Conservation (phyloP, 257 asterid genomes). For the Fraxinus anomala region DNA sequence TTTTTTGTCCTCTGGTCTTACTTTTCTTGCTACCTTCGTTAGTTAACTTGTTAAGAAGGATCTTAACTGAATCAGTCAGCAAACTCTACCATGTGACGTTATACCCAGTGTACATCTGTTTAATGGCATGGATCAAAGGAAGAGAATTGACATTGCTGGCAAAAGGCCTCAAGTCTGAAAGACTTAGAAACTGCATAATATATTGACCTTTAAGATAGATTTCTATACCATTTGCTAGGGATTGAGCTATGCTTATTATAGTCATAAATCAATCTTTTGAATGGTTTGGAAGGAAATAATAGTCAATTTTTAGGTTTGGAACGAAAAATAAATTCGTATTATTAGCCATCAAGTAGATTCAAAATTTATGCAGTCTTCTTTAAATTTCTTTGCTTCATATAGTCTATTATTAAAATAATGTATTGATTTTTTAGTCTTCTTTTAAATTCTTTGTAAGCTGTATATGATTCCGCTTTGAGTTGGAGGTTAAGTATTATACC, state of each 20-base stretch:
- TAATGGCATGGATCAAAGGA: neutral
- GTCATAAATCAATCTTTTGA: neutral
- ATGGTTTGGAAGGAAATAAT: neutral
- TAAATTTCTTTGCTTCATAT: neutral
- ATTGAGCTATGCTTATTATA: neutral
- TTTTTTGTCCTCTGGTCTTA: constrained; percentile 1
- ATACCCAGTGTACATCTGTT: neutral
- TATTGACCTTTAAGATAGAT: neutral
- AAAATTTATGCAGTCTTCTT: neutral
- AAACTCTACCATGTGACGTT: neutral
- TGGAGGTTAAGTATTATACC: neutral
- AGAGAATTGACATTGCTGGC: neutral
- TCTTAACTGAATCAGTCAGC: neutral
- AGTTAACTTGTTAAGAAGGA: neutral
- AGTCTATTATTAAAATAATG: neutral
- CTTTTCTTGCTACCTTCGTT: neutral
- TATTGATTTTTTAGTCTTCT: neutral
- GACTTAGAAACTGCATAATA: neutral
- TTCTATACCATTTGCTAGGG: neutral
- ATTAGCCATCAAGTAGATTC: neutral
- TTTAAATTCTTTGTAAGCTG: neutral
- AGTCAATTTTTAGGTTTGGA: neutral
- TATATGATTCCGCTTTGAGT: neutral
- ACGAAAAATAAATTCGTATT: neutral
- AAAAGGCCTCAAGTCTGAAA: neutral